Conservation (phyloP, 495 filamentous ascomycete species). For the Neurospora terricola region DNA sequence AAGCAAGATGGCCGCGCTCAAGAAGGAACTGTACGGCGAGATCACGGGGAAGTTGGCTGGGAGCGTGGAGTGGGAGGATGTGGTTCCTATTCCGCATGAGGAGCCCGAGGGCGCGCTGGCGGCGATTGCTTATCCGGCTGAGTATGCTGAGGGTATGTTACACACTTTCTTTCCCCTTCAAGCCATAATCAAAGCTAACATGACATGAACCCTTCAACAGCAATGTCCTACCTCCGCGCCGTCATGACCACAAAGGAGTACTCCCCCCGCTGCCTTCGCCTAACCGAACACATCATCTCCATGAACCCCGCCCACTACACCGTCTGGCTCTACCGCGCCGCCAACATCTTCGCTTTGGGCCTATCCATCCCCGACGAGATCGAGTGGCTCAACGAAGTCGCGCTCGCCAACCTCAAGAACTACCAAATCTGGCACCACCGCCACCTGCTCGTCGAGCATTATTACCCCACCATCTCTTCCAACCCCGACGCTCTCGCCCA, state of each 20-base stretch:
- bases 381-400: conserved; percentile 72
- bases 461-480: conserved; percentile 43
- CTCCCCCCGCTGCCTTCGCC: conserved; percentile 62
- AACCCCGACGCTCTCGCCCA: conserved; percentile 17
- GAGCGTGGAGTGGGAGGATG: conserved; percentile 72
- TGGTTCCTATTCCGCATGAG: conserved; percentile 72
- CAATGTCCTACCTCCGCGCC: conserved; percentile 74
- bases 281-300: conserved; percentile 79
- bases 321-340: conserved; percentile 90
- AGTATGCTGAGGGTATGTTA: conserved; percentile 72
- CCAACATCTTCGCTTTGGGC: conserved; percentile 56
- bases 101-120: conserved; percentile 77
- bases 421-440: conserved; percentile 99
- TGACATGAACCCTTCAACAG: conserved; percentile 17
- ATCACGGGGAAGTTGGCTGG: conserved; percentile 44
- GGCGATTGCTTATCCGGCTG: conserved; percentile 73
- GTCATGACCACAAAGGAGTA: conserved; percentile 85
- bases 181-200: not conserved
- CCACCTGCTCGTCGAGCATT: conserved; percentile 66
- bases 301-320: conserved; percentile 98
- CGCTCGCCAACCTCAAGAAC: conserved; percentile 82
- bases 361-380: conserved; percentile 63
- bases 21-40: conserved; percentile 33
- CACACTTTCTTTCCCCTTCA: not conserved
- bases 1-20: conserved; percentile 33